Base-by-base conservation (phyloP, 176 grass and related monocot genomes). In the Thinopyrum elongatum region DNA sequence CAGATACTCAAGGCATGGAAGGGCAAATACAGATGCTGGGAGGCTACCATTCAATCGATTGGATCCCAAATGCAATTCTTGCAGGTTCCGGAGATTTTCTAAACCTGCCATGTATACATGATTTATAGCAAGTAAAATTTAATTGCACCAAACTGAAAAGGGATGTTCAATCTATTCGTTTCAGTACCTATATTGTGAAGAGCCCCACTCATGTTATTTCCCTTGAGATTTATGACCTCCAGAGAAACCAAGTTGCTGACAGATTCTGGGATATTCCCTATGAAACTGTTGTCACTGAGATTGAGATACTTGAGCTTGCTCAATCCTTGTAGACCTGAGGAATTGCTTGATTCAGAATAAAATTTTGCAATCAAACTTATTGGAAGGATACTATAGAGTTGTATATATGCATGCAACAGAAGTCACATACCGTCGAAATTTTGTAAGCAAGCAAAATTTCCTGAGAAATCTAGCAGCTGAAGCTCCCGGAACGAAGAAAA, bases 181-280 rank as follows among this genome's bases (percentile, higher is more conserved):
- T 59, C 7, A 29, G 17, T 85, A 86, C 84, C 84, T 86, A 11
- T n/a, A 70, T 16, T 9, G 19, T 55, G 76, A 72, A 80, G 76
- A 46, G 5, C 4, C 4, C 84, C 47, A 4, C 21, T 60, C 10
- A 60, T 60, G 53, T 60, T 36, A 22, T 29, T 78, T 21, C 0
- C 1, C 1, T 66, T 21, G 5, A 67, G 73, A 77, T 77, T 65
- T 77, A 85, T 77, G 15, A 57, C 26, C 16, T 22, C 41, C 8
- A 87, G 77, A 57, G 85, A 87, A 80, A 61, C 77, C 3, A 85
- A 3, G 11, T 79, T 55, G 61, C 19, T 70, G 0, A 70, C 6
- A 39, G 31, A 86, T 16, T 0, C 29, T 31, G 28, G 8, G 17
- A 86, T 72, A 79, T 55, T 21, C 2, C 84, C 74, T 10, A 7